Conservation (phyloP, 192 early-diverging fungal species). For the Linnemannia schmuckeri region DNA sequence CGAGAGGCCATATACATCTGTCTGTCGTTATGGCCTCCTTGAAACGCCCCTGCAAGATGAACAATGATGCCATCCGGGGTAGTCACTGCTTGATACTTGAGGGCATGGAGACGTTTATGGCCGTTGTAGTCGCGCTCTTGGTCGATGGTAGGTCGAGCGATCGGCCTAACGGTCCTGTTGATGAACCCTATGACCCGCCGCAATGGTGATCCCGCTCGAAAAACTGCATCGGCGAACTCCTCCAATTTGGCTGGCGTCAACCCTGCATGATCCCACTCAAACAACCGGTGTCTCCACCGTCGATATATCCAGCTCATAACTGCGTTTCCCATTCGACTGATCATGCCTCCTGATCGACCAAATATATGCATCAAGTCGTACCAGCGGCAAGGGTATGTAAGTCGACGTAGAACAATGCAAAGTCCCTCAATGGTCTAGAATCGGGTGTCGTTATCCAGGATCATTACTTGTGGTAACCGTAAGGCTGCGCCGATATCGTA, state of each 20-base stretch:
- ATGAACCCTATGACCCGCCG: slow-evolving; percentile 7
- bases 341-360: slow-evolving; percentile 19
- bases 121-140: slow-evolving; percentile 10
- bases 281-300: not conserved
- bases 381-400: slow-evolving; percentile 10
- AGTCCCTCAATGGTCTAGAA: not conserved
- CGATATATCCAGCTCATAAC: slow-evolving; percentile 7
- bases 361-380: slow-evolving; percentile 12
- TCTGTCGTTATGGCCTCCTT: slow-evolving; percentile 8
- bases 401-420: slow-evolving; percentile 11
- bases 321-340: slow-evolving; percentile 6
- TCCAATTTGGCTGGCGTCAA: slow-evolving; percentile 9
- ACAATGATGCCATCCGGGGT: slow-evolving; percentile 15
- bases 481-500: not conserved
- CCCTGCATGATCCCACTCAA: slow-evolving; percentile 9
- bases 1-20: not conserved
- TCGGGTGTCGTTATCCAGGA: slow-evolving; percentile 5
- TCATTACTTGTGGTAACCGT: not conserved
- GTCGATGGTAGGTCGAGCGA: not conserved
- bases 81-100: slow-evolving; percentile 13
- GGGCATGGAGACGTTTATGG: slow-evolving; percentile 9
- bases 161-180: slow-evolving; percentile 1
- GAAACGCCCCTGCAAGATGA: slow-evolving; percentile 7
- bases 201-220: not conserved
- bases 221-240: slow-evolving; percentile 2